Percentiles rank a stretch among this genome's conserved stretches.
phyloP scores from a whole-genome alignment of 164 flowering plant genomes.

The Malania oleifera region DNA sequence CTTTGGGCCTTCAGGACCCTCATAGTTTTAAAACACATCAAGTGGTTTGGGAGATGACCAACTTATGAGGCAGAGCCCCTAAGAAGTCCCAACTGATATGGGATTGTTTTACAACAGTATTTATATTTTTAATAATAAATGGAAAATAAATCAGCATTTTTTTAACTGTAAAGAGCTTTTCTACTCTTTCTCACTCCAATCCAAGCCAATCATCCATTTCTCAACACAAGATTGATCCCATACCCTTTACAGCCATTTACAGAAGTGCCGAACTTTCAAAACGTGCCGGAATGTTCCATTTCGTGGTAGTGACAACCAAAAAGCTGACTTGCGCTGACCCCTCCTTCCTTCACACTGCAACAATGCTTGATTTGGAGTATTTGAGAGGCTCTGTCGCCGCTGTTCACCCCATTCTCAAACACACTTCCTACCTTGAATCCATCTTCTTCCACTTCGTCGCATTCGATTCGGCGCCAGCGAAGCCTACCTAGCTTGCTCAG shows the following conservation, averaged over 20 bases:
- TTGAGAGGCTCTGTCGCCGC: slow-evolving; percentile 40
- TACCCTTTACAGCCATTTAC: slow-evolving; percentile 7
- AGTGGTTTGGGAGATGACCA: too few relatives aligned
- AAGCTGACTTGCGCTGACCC: slow-evolving; percentile 19
- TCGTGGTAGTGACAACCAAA: too few relatives aligned
- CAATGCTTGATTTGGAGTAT: slow-evolving; percentile 39
- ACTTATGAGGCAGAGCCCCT: too few relatives aligned
- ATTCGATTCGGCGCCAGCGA: slow-evolving; percentile 11
- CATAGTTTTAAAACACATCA: too few relatives aligned
- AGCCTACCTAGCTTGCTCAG: neutral
- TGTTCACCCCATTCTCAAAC: slow-evolving; percentile 40
- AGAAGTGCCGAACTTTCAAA: slow-evolving; percentile 42
- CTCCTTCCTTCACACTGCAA: slow-evolving; percentile 32
- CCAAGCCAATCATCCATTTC: slow-evolving; percentile 15
- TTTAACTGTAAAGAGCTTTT: too few relatives aligned
- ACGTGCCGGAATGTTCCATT: slow-evolving; percentile 24
- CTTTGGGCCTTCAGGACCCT: too few relatives aligned
- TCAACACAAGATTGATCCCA: neutral
- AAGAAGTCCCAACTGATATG: too few relatives aligned
- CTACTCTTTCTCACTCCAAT: slow-evolving; percentile 2
- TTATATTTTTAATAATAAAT: too few relatives aligned
- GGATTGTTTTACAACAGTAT: too few relatives aligned
- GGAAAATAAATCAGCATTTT: too few relatives aligned
- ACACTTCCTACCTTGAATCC: slow-evolving; percentile 44
- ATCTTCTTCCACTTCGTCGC: slow-evolving; percentile 46